Conservation (phyloP, 2,329 filamentous ascomycete species). For the Teratosphaeria pseudoeucalypti region DNA sequence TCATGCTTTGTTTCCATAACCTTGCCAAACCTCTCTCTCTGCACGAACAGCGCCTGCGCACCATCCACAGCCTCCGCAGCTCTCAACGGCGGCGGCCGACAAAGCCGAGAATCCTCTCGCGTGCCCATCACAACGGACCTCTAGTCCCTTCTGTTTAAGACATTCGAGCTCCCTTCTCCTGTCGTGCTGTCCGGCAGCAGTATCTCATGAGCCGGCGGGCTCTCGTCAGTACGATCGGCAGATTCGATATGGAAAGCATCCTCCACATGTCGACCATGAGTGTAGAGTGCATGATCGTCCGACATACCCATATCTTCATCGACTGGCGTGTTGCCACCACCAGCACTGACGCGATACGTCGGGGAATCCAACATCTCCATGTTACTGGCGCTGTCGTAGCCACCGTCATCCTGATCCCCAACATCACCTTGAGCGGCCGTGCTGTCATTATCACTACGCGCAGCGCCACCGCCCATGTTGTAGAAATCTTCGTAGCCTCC, state of each 20-base stretch:
- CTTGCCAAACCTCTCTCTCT: neutral
- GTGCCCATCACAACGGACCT: neutral
- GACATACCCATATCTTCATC: neutral
- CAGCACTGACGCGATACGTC: neutral
- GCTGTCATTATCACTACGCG: neutral
- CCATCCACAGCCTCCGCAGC: neutral
- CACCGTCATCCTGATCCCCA: neutral
- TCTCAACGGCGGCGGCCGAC: neutral
- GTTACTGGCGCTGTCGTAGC: neutral
- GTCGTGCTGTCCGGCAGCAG: neutral
- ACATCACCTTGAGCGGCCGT: neutral
- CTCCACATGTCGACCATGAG: neutral
- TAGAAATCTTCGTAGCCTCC: neutral
- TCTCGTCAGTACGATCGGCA: neutral
- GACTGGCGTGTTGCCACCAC: neutral
- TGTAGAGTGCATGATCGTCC: slow-evolving; percentile 1
- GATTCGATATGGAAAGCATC: neutral
- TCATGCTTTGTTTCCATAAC: neutral
- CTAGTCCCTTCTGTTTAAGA: neutral
- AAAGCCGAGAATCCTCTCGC: neutral
- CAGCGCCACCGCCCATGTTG: neutral
- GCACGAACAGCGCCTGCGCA: neutral
- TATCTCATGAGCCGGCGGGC: neutral
- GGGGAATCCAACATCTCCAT: neutral
- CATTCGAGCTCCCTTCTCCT: neutral